These are phyloP conservation scores for Eimeria tenella DNA, from an alignment of 169 alveolate genomes.

Conservation along the genomic window DNA sequence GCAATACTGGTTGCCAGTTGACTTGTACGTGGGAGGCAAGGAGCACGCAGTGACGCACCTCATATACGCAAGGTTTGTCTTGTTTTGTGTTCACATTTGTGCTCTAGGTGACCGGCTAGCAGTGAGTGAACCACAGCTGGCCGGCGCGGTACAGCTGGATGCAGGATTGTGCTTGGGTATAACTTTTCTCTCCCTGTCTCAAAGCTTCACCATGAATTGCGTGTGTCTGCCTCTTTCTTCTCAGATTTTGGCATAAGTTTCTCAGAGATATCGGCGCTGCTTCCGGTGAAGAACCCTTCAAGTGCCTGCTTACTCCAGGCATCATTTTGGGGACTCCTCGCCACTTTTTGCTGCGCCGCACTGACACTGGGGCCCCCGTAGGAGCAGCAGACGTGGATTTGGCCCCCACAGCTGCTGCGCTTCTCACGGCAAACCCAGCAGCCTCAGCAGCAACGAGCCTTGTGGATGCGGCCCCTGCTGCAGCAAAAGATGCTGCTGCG, in stretches of 20 bases:
- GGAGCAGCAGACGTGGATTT: background rate
- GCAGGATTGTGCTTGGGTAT: background rate
- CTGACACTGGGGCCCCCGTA: constrained; percentile 44
- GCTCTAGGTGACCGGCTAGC: background rate
- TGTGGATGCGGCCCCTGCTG: background rate
- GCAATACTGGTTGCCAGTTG: constrained; percentile 94
- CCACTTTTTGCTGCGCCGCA: constrained; percentile 20
- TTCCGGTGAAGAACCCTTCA: constrained; percentile 91
- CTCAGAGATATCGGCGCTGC: constrained; percentile 87
- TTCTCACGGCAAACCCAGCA: background rate
- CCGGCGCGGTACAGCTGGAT: too few species aligned
- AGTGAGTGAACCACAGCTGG: background rate
- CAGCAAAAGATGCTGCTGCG: background rate
- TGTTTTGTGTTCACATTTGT: background rate
- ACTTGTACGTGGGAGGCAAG: constrained; percentile 95
- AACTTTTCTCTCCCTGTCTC: background rate
- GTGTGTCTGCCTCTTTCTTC: background rate
- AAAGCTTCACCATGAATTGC: background rate
- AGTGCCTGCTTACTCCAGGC: constrained; percentile 91
- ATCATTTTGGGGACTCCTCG: constrained; percentile 85
- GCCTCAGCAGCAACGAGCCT: background rate
- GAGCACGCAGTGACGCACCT: constrained; percentile 96
- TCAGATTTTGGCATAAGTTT: constrained; percentile 92
- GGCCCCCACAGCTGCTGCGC: background rate
- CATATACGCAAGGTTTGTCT: constrained; percentile 89